A percentile compares a stretch with the other conserved stretches of the same genome.
These are phyloP conservation scores for Sporothrix luriei DNA, from an alignment of 2,329 filamentous ascomycete genomes.

Conservation along the genomic window DNA sequence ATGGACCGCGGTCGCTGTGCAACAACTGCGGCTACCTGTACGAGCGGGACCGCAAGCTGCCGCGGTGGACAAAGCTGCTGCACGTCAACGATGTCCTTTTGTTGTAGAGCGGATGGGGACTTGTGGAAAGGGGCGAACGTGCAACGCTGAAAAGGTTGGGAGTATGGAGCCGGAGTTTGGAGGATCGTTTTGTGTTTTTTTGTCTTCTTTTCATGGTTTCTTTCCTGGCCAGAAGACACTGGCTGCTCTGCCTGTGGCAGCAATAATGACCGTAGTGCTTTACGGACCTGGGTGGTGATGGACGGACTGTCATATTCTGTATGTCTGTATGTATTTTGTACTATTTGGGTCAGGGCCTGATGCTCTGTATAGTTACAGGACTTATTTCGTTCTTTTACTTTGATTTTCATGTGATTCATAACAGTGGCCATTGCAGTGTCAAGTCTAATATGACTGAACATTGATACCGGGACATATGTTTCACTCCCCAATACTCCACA, in stretches of 20 bases:
- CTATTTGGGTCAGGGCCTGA: not conserved
- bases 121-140: not conserved
- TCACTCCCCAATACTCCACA: not conserved
- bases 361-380: not conserved
- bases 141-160: not conserved
- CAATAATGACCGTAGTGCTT: not conserved
- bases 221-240: not conserved
- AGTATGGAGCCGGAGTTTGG: slow-evolving; percentile 20
- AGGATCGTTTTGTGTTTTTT: too few species aligned
- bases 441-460: too few species aligned
- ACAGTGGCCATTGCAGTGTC: not conserved
- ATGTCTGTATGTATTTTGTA: not conserved
- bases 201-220: not conserved
- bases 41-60: slow-evolving; percentile 82
- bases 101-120: slow-evolving; percentile 22
- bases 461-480: too few species aligned
- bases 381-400: not conserved
- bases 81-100: slow-evolving; percentile 50
- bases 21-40: slow-evolving; percentile 90
- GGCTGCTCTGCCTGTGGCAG: not conserved
- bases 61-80: slow-evolving; percentile 72
- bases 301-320: not conserved
- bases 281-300: not conserved
- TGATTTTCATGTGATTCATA: not conserved
- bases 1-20: slow-evolving; percentile 81